Percentiles rank a stretch among this genome's conserved stretches.
phyloP scores from a whole-genome alignment of 2,329 filamentous ascomycete species.

The Thermothelomyces thermophilus region DNA sequence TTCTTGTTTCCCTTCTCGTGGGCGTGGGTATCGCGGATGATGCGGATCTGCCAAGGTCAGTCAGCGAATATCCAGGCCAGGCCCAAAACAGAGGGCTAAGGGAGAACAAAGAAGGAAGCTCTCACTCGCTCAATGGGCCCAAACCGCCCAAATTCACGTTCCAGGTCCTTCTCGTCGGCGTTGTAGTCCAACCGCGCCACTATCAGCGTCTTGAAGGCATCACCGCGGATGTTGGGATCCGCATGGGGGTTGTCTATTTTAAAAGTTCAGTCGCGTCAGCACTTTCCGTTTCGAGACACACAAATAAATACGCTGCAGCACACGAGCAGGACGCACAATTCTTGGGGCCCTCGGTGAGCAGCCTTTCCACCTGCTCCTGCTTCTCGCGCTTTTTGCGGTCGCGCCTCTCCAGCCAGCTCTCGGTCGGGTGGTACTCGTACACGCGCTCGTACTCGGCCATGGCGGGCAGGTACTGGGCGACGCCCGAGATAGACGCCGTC shows the following conservation, averaged over 20 bases:
- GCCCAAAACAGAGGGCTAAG: not conserved
- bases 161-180: conserved; percentile 79
- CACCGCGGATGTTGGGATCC: conserved; percentile 83
- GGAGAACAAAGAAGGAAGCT: conserved; percentile 4
- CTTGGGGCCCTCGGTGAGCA: conserved; percentile 57
- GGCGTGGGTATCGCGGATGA: conserved; percentile 70
- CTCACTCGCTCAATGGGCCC: conserved; percentile 87
- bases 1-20: conserved; percentile 66
- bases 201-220: conserved; percentile 92
- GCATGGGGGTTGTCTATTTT: conserved; percentile 67
- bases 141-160: conserved; percentile 88
- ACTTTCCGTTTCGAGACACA: too few relatives aligned
- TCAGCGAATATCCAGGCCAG: too few relatives aligned
- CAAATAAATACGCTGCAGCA: too few relatives aligned
- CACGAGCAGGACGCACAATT: conserved; percentile 43
- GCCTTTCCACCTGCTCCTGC: conserved; percentile 57
- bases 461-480: conserved; percentile 68
- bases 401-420: conserved; percentile 86
- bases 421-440: conserved; percentile 71
- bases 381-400: conserved; percentile 81
- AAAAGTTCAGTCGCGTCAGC: too few relatives aligned
- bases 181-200: conserved; percentile 87
- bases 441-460: conserved; percentile 72
- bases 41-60: conserved; percentile 62
- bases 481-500: conserved; percentile 64